Base-by-base conservation (phyloP, 2,329 filamentous ascomycete genomes). In the Trichoderma koningii region DNA sequence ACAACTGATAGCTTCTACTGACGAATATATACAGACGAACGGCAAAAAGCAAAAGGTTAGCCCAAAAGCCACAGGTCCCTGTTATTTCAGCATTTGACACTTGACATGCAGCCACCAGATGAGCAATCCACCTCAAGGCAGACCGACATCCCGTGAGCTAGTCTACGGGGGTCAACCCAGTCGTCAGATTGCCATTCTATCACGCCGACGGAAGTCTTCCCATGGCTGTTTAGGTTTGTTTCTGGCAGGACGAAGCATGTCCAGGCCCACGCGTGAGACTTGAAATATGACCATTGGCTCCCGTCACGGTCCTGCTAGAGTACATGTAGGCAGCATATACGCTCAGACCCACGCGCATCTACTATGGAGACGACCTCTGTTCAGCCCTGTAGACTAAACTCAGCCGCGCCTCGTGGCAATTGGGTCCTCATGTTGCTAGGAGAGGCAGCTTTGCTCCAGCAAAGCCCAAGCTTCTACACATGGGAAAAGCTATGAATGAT, bases 301-400 rank as follows among this genome's bases (percentile, higher is more conserved):
- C 19, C 10, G 4, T 41, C 21, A 21, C 50, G n/a, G 19, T 14
- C 44, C 56, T 12, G 28, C 42, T 45, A 26, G 45, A 17, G 41
- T n/a, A n/a, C n/a, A n/a, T n/a, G n/a, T 14, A 38, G 34, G 4
- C 34, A 38, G 34, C 34, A 38, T 12, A 10, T 17, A 21, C 50
- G 51, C 42, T 60, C 41, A 50, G 55, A 38, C 38, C 34, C 26
- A 55, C 44, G 30, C 26, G 34, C 14, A 30, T 53, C 56, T 65
- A 65, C 55, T 50, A 55, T 48, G 21, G 28, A 48, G 50, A 59
- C 30, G 50, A 52, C 19, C n/a, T 55, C 42, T n/a, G 34, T 65
- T 56, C 59, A 63, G 64, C 57, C 59, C 51, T 66, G 57, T 45
- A 53, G 45, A 30, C 64, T 66, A 66, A 50, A 44, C 42, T 66